Base-by-base conservation (phyloP, 257 asterid genomes). In the Leonotis leonurus region DNA sequence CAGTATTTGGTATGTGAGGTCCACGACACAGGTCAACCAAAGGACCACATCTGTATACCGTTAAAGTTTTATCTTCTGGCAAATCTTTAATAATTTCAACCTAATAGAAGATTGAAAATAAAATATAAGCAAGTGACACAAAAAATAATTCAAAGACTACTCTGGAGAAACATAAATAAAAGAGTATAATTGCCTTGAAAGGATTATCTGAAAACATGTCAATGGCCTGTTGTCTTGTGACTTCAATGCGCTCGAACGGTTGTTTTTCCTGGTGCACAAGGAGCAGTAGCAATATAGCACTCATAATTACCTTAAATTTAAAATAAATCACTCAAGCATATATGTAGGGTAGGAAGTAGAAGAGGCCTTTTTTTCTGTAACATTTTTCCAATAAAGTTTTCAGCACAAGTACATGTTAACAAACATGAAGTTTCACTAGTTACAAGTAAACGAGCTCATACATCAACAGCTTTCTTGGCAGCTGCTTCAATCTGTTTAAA, bases 21-120 rank as follows among this genome's bases (percentile, higher is more conserved):
- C 99, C 99, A 70, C 97, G 95, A 56, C 99, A 93, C 51, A 89
- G 85, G 81, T 93, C 97, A 63, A 93, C 95, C 80, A 93, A 80
- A 30, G 96, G 96, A 54, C 99, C 99, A 69, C 99, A 93, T 80
- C 99, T 75, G 70, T 89, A 93, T 27, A 93, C 99, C 2, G 96
- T 93, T 57, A 93, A 87, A 27, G 99, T 89, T 80, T 85, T 85
- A 67, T 89, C 99, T 68, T 76, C 96, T 0, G 99, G 96, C 69
- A 93, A 85, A 75, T 85, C 97, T 67, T 83, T 82, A 46, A 93
- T 93, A 60, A 93, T 89, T 75, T 93, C 99, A 68, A 89, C 89
- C 99, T 89, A 71, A 65, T 57, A 10, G 36, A 70, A 60, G 41
- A 68, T 29, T 36, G 71, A 11, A 24, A 45, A 51, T 53, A 18